Base-by-base conservation (phyloP, 2,329 filamentous ascomycete species). In the Herpotrichia juniperi region DNA sequence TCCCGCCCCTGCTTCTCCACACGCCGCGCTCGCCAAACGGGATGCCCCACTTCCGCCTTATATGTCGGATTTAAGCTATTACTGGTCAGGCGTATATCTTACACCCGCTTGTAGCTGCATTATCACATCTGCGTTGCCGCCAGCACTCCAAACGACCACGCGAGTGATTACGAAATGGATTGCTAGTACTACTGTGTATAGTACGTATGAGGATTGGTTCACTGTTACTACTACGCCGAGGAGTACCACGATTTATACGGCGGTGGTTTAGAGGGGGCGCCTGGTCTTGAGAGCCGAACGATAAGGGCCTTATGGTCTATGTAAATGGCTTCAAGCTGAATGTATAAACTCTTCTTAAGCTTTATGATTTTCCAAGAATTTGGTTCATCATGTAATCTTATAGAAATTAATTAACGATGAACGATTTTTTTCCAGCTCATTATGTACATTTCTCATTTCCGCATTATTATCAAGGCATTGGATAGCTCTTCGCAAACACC, bases 401-500 rank as follows among this genome's bases (percentile, higher is more conserved):
- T n/a, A n/a, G n/a, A n/a, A n/a, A n/a, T n/a, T n/a, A n/a, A n/a
- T n/a, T n/a, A n/a, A n/a, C n/a, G n/a, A n/a, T n/a, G n/a, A n/a
- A n/a, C n/a, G n/a, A 37, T 37, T 37, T 16, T 16, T 8, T n/a
- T 37, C n/a, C n/a, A 37, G 2, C 19, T 16, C 34, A 37, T 37
- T 49, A 49, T 49, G 16, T 49, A 49, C 32, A 48, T 51, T 30
- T 28, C 35, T 50, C 31, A 30, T 46, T 21, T 16, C 34, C 19
- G 9, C 14, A 22, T 22, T 4, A 44, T 30, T 24, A 10, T 47
- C 46, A 58, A 32, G 62, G 64, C 49, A 58, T 48, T n/a, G 68
- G 67, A 52, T 71, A 63, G 31, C 66, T 66, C 53, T 61, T 54
- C 34, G 63, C 69, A 59, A 76, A 76, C 4, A 66, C 44, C 16